A percentile compares a stretch with the other conserved stretches of the same genome.
Evolutionary conservation across 805 yeast genomes (phyloP).

Genomic region (Ogataea henricii): DNA sequence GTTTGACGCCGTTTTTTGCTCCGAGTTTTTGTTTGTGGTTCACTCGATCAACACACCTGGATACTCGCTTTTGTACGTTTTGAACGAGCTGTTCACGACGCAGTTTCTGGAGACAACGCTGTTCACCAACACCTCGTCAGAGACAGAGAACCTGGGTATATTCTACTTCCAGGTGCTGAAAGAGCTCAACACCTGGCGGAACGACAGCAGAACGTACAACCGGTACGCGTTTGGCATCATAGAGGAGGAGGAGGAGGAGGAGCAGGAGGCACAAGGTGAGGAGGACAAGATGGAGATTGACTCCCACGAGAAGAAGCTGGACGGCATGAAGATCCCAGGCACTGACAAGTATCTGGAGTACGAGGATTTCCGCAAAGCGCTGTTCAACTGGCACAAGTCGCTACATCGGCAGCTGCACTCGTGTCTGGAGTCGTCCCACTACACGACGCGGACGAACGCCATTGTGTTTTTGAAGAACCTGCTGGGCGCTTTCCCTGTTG

Average conservation of each 20-base stretch:
- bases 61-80: slow-evolving; percentile 40
- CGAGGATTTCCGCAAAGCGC: slow-evolving; percentile 39
- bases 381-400: slow-evolving; percentile 58
- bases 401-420: slow-evolving; percentile 46
- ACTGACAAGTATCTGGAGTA: slow-evolving; percentile 28
- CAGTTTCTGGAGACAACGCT: slow-evolving; percentile 52
- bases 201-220: slow-evolving; percentile 34
- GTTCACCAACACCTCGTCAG: slow-evolving; percentile 69
- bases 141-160: slow-evolving; percentile 80
- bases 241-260: slow-evolving; percentile 12
- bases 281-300: slow-evolving; percentile 11
- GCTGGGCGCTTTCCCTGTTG: slow-evolving; percentile 62
- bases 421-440: slow-evolving; percentile 54
- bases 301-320: neutral
- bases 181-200: slow-evolving; percentile 40
- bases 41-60: slow-evolving; percentile 41
- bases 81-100: slow-evolving; percentile 49
- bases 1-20: slow-evolving; percentile 73
- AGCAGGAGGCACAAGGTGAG: neutral
- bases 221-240: slow-evolving; percentile 28
- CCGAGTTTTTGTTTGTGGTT: slow-evolving; percentile 58
- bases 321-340: slow-evolving; percentile 24
- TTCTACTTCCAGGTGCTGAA: slow-evolving; percentile 64
- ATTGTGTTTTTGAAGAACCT: slow-evolving; percentile 71
- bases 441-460: slow-evolving; percentile 78